Base-by-base conservation (phyloP, 768 basidiomycete species). In the Trametes meyenii region DNA sequence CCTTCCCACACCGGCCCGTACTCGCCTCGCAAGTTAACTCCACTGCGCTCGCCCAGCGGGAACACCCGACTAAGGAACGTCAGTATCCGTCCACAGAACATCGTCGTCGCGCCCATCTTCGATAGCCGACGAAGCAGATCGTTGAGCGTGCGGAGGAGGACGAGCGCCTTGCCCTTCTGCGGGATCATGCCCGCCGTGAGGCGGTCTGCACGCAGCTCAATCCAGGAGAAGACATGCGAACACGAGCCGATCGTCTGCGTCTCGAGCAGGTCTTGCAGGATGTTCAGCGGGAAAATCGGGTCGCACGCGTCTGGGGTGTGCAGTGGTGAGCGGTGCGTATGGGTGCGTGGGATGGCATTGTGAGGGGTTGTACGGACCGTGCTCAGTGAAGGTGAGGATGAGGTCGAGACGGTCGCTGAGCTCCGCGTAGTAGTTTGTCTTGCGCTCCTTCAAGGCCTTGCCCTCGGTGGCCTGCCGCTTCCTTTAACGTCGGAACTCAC, bases 21-120 rank as follows among this genome's bases (percentile, higher is more conserved):
- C 75, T 96, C 91, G 59, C 94, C 94, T 35, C 94, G 79, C 64
- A 96, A 74, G 73, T 97, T 97, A 36, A 96, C 94, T 35, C 94
- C 93, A 71, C 92, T 94, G 51, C 93, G 78, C 73, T 96, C 94
- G 2, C 91, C 90, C 10, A 97, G 74, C 6, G 92, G 90, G 71
- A 94, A 96, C 1, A 93, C 91, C 1, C 84, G 85, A 61, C 89
- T 91, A 51, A 96, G 76, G 73, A 96, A 95, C 1, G 89, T 89
- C 71, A 94, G 78, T 70, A 97, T 96, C 1, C 93, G 84, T 5
- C 94, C 95, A 67, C 90, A 92, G 74, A 97, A 93, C 66, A 89
- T 84, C 21, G 92, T 93, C 54, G 89, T 92, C 5, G 86, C 81
- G 19, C 89, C 90, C 73, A 87, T 89, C 75, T 95, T 95, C 42